Conservation (phyloP, 2,329 filamentous ascomycete genomes). For the Dactylonectria estremocensis region DNA sequence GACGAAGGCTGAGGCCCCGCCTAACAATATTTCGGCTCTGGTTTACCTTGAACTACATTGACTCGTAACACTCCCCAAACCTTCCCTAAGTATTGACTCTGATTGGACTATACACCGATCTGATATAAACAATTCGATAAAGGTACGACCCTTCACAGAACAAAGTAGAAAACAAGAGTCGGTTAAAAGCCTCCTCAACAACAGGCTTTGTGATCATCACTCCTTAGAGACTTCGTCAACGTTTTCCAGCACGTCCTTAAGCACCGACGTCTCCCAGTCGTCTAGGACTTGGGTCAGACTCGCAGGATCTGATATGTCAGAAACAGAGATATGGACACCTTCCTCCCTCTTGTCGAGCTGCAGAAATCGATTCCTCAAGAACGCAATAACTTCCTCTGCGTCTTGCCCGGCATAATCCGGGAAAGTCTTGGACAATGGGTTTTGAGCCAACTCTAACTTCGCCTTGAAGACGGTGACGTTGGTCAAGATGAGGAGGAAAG, state of each 20-base stretch:
- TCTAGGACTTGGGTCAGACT: background rate
- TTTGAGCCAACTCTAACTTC: background rate
- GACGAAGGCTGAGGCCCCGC: too few relatives aligned
- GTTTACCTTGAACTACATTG: too few relatives aligned
- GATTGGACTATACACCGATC: too few relatives aligned
- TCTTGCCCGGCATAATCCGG: constrained; percentile 6
- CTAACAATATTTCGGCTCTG: too few relatives aligned
- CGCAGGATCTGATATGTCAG: background rate
- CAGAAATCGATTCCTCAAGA: background rate
- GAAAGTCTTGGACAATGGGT: background rate
- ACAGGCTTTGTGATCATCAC: too few relatives aligned
- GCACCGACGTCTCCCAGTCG: background rate
- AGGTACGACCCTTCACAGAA: too few relatives aligned
- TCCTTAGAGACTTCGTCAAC: background rate
- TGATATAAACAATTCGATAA: too few relatives aligned
- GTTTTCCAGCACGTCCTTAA: background rate
- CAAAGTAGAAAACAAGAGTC: too few relatives aligned
- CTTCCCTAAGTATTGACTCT: too few relatives aligned
- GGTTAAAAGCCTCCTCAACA: too few relatives aligned
- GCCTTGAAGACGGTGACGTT: constrained; percentile 10
- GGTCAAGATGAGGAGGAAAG: background rate
- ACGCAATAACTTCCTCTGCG: background rate
- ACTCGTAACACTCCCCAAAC: too few relatives aligned
- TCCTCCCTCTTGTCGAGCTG: background rate
- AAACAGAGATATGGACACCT: background rate